Percentiles rank a stretch among this genome's conserved stretches.
Conservation (phyloP, 352 stramenopile genomes). For the Blastocystis sp. region DNA sequence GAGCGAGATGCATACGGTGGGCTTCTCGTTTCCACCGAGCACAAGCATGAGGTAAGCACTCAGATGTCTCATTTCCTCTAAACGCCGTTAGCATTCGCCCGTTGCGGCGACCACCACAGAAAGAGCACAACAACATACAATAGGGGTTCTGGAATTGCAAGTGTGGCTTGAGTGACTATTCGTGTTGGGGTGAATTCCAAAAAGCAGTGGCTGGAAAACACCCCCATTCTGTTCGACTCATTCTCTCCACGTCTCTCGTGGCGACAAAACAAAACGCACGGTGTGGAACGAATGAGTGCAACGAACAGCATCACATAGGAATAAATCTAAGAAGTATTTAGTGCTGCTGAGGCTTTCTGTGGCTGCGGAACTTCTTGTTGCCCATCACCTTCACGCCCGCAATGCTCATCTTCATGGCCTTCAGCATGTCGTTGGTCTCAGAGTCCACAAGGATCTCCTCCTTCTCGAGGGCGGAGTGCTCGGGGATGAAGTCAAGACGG, state of each 20-base stretch:
- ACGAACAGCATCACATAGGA: neutral
- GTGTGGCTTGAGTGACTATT: neutral
- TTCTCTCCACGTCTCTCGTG: neutral
- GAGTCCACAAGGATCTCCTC: constrained; percentile 93
- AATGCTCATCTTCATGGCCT: constrained; percentile 86
- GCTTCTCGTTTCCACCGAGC: constrained; percentile 66
- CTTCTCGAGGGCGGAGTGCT: constrained; percentile 88
- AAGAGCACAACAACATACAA: neutral
- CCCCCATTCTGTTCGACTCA: neutral
- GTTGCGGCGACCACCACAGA: neutral
- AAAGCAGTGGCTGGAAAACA: neutral
- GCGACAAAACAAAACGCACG: neutral
- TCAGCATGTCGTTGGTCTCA: constrained; percentile 95
- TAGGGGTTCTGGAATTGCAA: neutral
- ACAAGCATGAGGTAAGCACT: constrained; percentile 61
- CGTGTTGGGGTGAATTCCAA: neutral
- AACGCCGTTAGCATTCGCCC: neutral
- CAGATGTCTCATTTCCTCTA: constrained; percentile 58
- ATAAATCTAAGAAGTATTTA: constrained; percentile 10
- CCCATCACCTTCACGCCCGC: constrained; percentile 10
- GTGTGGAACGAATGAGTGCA: neutral
- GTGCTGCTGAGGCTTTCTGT: constrained; percentile 44
- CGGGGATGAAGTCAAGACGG: constrained; percentile 98
- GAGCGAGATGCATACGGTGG: neutral
- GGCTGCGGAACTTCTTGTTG: constrained; percentile 45